These are phyloP conservation scores for Venturia oleaginea DNA, from an alignment of 2,329 filamentous ascomycete species.

Conservation along the genomic window DNA sequence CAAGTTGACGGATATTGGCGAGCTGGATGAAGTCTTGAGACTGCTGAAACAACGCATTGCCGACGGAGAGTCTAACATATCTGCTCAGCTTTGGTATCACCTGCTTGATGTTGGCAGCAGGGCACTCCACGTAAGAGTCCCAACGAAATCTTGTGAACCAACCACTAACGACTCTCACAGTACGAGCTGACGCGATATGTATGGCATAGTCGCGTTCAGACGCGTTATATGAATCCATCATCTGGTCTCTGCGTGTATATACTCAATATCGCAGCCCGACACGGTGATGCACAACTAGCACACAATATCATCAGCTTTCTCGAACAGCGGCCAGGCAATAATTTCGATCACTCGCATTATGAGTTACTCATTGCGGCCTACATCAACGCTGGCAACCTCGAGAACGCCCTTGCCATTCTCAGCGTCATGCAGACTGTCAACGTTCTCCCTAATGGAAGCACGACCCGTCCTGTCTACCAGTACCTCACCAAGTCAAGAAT, in stretches of 20 bases:
- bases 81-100: slow-evolving; percentile 55
- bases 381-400: slow-evolving; percentile 48
- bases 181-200: slow-evolving; percentile 57
- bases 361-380: slow-evolving; percentile 70
- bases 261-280: slow-evolving; percentile 60
- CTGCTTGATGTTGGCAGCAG: slow-evolving; percentile 68
- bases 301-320: slow-evolving; percentile 62
- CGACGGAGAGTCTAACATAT: slow-evolving; percentile 34
- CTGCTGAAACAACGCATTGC: slow-evolving; percentile 53
- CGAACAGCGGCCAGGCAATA: slow-evolving; percentile 43
- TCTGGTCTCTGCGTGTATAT: slow-evolving; percentile 59
- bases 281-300: slow-evolving; percentile 59
- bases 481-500: not conserved
- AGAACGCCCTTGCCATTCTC: slow-evolving; percentile 59
- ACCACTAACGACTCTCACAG: slow-evolving; percentile 28
- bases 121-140: slow-evolving; percentile 43
- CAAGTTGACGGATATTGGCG: slow-evolving; percentile 59
- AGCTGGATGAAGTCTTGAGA: slow-evolving; percentile 67
- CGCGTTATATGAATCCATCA: slow-evolving; percentile 51
- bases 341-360: slow-evolving; percentile 61
- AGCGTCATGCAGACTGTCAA: slow-evolving; percentile 60
- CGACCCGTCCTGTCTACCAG: slow-evolving; percentile 51
- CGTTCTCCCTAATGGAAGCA: slow-evolving; percentile 43
- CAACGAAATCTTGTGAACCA: not conserved
- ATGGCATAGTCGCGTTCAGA: slow-evolving; percentile 60